Evolutionary conservation across 371 early-diverging fungal species (phyloP), one percentile per base, ranked within the genome.

Genomic region (Thermomucor indicae-seudaticae): DNA sequence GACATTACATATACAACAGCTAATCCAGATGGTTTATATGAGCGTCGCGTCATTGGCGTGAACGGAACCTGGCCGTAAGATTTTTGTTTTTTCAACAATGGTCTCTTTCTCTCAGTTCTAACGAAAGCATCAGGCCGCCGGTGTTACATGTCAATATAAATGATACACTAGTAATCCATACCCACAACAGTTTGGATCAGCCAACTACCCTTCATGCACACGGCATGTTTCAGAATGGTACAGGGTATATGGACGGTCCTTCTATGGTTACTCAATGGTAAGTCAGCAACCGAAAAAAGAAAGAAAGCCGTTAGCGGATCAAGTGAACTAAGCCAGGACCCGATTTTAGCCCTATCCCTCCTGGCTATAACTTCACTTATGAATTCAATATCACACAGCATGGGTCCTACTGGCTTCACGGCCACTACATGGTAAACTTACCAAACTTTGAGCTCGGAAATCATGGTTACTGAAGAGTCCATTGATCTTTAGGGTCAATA

Each of bases 401-500:
- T 14, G 90, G 91, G 4, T 85, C 88, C 11, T 90, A 76, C 69
- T 90, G 89, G 89, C 79, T 80, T 50, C 92, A 92, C 43, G 76
- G 79, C 12, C 90, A 90, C 58, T 72, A 48, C 30, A 68, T 59
- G 65, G 66, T 70, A 65, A 55, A 25, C 25, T n/a, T n/a, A n/a
- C n/a, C n/a, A n/a, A n/a, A n/a, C n/a, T n/a, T n/a, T n/a, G n/a
- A n/a, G n/a, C n/a, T n/a, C n/a, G n/a, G n/a, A n/a, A n/a, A n/a
- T n/a, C n/a, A n/a, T n/a, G n/a, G n/a, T n/a, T n/a, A n/a, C n/a
- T n/a, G n/a, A n/a, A n/a, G n/a, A n/a, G n/a, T n/a, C n/a, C n/a
- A n/a, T n/a, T n/a, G n/a, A n/a, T n/a, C n/a, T n/a, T 22, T 46
- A 71, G 44, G 83, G 79, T 44, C 89, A 91, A 58, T 91, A 91